Evolutionary conservation across 139 green algal genomes (phyloP), one percentile per base, ranked within the genome.

Genomic region (Eudorina sp.): DNA sequence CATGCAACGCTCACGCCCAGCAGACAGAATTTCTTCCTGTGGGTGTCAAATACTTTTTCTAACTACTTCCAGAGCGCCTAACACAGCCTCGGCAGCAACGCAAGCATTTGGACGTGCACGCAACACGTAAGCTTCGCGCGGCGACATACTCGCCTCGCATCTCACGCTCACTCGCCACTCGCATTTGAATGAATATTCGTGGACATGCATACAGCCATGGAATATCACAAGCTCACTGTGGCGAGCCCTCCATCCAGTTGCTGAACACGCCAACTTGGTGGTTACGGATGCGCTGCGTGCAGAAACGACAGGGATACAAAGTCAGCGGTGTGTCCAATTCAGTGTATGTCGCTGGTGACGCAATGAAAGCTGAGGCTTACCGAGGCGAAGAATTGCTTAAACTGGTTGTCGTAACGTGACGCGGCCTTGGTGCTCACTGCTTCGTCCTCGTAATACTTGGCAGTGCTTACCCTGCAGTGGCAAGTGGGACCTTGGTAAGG

Each of bases 221-320:
- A n/a, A n/a, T n/a, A n/a, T n/a, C n/a, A n/a, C n/a, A n/a, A n/a
- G n/a, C 36, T 88, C 53, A 88, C 82, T 88, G 82, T 38, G 31
- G 64, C 23, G 82, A 77, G 58, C 82, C 82, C 46, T 80, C 66
- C 48, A 80, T 77, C 82, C 82, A 88, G 51, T 88, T 88, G 66
- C 16, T 4, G 48, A 88, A 88, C 45, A 88, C 82, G 29, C 82
- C 66, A 1, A 53, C 53, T 51, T 69, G 45, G 68, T 88, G 66
- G 34, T 69, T 53, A 0, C 16, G 9, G 46, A 88, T 88, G 21
- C 82, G 64, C 68, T 88, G 82, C 19, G 36, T 3, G 51, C 7
- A 81, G 64, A 60, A 16, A 73, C 13, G 2, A 73, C 64, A 73
- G 38, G 64, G 34, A 43, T 73, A 8, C 3, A 7, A 36, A 58